Percentiles rank a stretch among this genome's conserved stretches.
Conservation (phyloP, 225 moss, liverwort and hornwort genomes). For the Pseudoscleropodium purum region DNA sequence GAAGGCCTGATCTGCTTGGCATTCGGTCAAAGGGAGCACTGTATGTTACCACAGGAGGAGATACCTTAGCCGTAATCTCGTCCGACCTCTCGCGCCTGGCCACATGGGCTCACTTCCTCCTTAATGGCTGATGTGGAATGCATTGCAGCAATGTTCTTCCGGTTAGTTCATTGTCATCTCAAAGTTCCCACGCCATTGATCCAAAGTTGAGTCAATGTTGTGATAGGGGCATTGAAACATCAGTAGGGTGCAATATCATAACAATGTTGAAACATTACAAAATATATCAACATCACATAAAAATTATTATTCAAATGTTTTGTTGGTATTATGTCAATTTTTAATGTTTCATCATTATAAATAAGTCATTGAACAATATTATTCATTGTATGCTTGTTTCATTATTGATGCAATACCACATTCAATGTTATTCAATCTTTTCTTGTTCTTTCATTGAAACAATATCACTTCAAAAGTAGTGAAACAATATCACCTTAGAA, state of each 20-base stretch:
- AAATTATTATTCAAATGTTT: background rate
- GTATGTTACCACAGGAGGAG: background rate
- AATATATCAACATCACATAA: background rate
- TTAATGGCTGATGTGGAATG: background rate
- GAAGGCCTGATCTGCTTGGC: background rate
- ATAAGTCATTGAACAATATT: background rate
- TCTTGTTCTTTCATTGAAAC: background rate
- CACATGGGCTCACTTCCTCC: background rate
- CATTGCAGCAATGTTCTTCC: background rate
- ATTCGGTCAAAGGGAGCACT: background rate
- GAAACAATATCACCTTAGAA: too few species aligned
- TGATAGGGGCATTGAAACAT: background rate
- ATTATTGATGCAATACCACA: too few species aligned
- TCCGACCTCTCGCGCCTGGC: background rate
- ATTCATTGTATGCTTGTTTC: too few species aligned
- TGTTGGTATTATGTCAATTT: background rate
- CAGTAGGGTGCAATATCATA: background rate
- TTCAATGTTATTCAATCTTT: too few species aligned
- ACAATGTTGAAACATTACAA: background rate
- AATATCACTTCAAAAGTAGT: background rate
- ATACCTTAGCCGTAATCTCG: background rate
- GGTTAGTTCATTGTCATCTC: background rate
- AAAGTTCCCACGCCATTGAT: background rate
- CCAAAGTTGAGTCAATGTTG: background rate
- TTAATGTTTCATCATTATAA: background rate